phyloP scores from a whole-genome alignment of 805 yeast species.

The Isabelozyma gotoi region DNA sequence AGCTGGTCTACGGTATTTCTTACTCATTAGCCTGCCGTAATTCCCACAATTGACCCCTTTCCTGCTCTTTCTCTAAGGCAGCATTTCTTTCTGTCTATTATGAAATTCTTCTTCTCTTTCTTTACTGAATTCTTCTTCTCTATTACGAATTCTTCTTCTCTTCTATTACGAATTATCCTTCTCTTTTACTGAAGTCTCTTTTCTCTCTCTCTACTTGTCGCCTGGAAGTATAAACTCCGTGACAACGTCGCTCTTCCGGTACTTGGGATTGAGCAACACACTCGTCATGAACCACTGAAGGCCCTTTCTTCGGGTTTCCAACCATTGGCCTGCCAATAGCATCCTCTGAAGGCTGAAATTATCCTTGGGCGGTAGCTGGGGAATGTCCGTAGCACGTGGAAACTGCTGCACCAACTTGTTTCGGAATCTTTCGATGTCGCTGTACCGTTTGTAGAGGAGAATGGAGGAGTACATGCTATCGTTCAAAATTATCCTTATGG shows the following conservation, averaged over 20 bases:
- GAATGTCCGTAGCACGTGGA: constrained; percentile 43
- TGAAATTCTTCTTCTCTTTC: too few species aligned
- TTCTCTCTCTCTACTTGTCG: not conserved
- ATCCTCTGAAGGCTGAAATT: constrained; percentile 36
- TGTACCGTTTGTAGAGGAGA: constrained; percentile 57
- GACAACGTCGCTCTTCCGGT: constrained; percentile 37
- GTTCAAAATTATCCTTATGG: constrained; percentile 34
- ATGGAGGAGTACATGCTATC: constrained; percentile 42
- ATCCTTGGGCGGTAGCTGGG: constrained; percentile 53
- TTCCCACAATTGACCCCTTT: too few species aligned
- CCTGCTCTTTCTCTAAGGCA: too few species aligned
- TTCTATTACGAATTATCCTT: too few species aligned
- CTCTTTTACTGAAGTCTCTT: too few species aligned
- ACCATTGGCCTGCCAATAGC: constrained; percentile 44
- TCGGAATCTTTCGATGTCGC: constrained; percentile 58
- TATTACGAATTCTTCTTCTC: not conserved
- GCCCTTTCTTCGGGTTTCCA: constrained; percentile 55
- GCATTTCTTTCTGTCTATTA: too few species aligned
- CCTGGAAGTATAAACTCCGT: constrained; percentile 35
- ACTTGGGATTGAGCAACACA: constrained; percentile 50
- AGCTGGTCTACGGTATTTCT: too few species aligned
- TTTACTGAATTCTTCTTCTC: too few species aligned
- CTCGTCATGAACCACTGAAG: constrained; percentile 60
- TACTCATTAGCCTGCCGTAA: too few species aligned
- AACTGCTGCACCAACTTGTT: constrained; percentile 42